Base-by-base conservation (phyloP, 1,284 basidiomycete genomes). In the Trichosporon coremiiforme region DNA sequence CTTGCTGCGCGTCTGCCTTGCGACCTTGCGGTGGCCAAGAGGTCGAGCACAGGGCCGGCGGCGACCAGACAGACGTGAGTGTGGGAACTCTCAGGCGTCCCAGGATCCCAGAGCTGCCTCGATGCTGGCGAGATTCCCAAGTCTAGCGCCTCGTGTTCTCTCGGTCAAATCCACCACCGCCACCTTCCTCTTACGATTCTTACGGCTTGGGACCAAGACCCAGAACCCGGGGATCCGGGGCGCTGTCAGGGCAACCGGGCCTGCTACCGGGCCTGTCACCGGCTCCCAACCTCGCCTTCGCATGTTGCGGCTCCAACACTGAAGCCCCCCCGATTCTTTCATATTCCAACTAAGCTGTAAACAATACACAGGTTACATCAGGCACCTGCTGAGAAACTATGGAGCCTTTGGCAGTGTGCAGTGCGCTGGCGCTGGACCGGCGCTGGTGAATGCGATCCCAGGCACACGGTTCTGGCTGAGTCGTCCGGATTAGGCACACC, bases 221-320 rank as follows among this genome's bases (percentile, higher is more conserved):
- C 47, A 53, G 47, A 20, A 20, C 47, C 47, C n/a, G 47, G 47
- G 47, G 47, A 20, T 10, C 47, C 45, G 45, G 45, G 2, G 45
- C 17, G 45, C 5, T n/a, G 45, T 17, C 47, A 17, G 47, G 47
- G n/a, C 47, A 15, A 45, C 41, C 41, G 15, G 41, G 41, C 41
- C 41, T 53, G 47, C 47, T 20, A 12, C 47, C 47, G 47, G 47
- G n/a, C 47, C 47, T 53, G 47, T 53, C 41, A 45, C 41, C 41
- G 41, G 41, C 17, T 45, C 41, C 41, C 15, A 17, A 17, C 17
- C 15, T 10, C 2, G 1, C 13, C 1, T 45, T 5, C 12, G 41
- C 17, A 53, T 22, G 6, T 22, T 13, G 17, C 6, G n/a, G 47
- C 47, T 22, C 47, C 47, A 53, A 53, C 47, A 8, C n/a, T 53